These are phyloP conservation scores for Talaromyces sp. DNA, from an alignment of 2,329 filamentous ascomycete genomes.

Conservation along the genomic window DNA sequence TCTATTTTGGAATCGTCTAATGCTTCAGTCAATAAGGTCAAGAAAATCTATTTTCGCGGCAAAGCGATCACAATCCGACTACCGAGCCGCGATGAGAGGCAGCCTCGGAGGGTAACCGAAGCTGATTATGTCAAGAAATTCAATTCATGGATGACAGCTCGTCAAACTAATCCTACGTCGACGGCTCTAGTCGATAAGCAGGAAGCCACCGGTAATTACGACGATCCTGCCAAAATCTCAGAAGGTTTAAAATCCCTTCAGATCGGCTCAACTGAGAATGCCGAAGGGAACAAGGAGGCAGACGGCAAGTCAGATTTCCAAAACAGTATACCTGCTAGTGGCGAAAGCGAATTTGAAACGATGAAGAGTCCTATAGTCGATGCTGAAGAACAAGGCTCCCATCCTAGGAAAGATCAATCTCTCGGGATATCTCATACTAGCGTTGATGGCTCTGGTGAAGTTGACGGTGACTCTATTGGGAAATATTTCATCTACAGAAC, in stretches of 20 bases:
- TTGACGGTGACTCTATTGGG: neutral
- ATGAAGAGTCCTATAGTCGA: neutral
- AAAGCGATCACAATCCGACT: neutral
- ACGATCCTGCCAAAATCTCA: neutral
- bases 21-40: neutral
- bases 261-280: neutral
- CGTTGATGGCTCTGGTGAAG: neutral
- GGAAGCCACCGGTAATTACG: neutral
- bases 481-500: slow-evolving; percentile 12
- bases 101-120: neutral
- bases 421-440: neutral
- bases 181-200: neutral
- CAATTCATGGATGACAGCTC: neutral
- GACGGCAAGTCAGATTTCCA: neutral
- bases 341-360: neutral
- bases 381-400: neutral
- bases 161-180: neutral
- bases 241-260: neutral
- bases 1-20: neutral
- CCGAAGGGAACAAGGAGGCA: neutral
- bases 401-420: too few relatives aligned
- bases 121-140: neutral
- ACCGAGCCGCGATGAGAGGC: slow-evolving; percentile 4
- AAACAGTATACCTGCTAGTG: neutral
- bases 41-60: neutral